Evolutionary conservation across 1,284 basidiomycete genomes (phyloP), one percentile per base, ranked within the genome.

Genomic region (Coriolopsis trogii): DNA sequence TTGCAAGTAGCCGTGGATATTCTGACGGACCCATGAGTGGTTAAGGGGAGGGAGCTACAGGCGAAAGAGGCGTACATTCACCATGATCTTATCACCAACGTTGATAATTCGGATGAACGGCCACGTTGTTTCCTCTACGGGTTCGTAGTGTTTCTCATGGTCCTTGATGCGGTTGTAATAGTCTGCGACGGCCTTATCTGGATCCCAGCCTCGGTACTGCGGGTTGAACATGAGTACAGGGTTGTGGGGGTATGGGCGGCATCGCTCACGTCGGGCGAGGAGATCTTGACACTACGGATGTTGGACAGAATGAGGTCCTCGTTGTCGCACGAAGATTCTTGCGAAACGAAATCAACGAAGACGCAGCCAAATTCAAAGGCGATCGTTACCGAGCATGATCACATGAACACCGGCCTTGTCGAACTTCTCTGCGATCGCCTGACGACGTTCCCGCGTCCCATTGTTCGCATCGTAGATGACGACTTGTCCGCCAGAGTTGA

Each of bases 381-480:
- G 6, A 5, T 23, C 15, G 85, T 58, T 64, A 93, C 95, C 94
- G 18, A 98, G 81, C 71, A 97, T 84, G 67, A 98, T 85, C 58
- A 98, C 92, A 77, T 98, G 95, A 42, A 96, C 85, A 13, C 90
- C 89, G 41, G 73, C 78, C 62, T 84, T 81, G 69, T 89, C 86
- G 65, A 97, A 98, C 72, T 86, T 93, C 70, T 95, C 86, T 3
- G 89, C 85, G 30, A 97, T 73, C 15, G 75, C 76, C 56, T 87
- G 82, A 44, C 97, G 77, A 30, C 81, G 79, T 37, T 77, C 79
- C 40, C 79, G 77, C 9, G 85, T 87, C 1, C 94, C 93, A 65
- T 99, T 98, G 69, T 99, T 99, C n/a, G 97, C 97, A 68, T 99
- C 97, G 73, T 98, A 99, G 55, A 99, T 95, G 28, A 96, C 93